Evolutionary conservation across 495 filamentous ascomycete species (phyloP).

Genomic region (Neurospora hispaniola): DNA sequence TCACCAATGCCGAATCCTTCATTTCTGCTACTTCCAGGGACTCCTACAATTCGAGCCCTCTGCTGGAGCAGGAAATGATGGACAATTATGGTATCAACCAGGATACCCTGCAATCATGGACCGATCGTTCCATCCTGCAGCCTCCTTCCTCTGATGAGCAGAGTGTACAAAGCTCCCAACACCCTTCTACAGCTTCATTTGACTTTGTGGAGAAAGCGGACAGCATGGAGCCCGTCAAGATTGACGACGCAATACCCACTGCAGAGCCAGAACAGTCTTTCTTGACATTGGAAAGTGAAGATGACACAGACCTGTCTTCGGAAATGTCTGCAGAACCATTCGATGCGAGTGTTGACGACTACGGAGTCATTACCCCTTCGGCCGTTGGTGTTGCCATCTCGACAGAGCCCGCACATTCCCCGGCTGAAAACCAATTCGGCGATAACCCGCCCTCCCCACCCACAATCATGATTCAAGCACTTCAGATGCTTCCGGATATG

Average conservation of each 20-base stretch:
- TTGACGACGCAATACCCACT: constrained; percentile 13
- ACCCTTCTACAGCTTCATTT: constrained; percentile 24
- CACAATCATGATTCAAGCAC: constrained; percentile 56
- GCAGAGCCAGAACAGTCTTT: constrained; percentile 43
- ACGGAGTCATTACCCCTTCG: constrained; percentile 17
- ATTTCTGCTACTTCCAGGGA: constrained; percentile 36
- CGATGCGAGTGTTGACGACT: constrained; percentile 35
- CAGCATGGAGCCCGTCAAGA: constrained; percentile 29
- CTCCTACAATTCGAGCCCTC: constrained; percentile 68
- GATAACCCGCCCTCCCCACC: constrained; percentile 66
- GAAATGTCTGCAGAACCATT: constrained; percentile 64
- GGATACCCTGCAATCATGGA: constrained; percentile 29
- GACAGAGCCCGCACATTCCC: constrained; percentile 51
- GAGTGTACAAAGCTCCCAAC: constrained; percentile 22
- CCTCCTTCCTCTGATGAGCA: constrained; percentile 24
- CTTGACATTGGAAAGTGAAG: constrained; percentile 55
- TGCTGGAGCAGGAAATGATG: constrained; percentile 62
- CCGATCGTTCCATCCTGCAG: constrained; percentile 33
- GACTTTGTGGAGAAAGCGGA: constrained; percentile 39
- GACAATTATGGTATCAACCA: constrained; percentile 38
- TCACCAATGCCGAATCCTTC: constrained; percentile 31
- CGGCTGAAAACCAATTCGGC: constrained; percentile 28
- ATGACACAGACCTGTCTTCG: constrained; percentile 67
- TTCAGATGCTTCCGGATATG: constrained; percentile 33
- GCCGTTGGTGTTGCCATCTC: constrained; percentile 34